Conservation (phyloP, 306 rosid genomes). For the Glycine latifolia region DNA sequence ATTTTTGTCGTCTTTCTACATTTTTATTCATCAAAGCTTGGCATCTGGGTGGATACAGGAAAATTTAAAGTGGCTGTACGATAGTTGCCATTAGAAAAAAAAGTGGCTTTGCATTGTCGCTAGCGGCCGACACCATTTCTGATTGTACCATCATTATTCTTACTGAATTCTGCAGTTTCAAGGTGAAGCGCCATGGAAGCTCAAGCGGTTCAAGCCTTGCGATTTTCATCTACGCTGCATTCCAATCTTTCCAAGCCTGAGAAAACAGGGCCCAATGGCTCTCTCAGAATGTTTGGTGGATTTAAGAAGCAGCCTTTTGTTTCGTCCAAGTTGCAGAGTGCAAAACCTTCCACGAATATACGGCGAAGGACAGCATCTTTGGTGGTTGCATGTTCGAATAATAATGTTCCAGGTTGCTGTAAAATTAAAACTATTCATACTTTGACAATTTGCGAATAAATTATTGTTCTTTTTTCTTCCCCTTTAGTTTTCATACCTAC, state of each 20-base stretch:
- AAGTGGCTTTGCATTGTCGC: not conserved
- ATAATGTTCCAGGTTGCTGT: slow-evolving; percentile 65
- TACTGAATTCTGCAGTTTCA: slow-evolving; percentile 2
- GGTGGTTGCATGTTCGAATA: slow-evolving; percentile 55
- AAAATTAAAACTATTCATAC: too few species aligned
- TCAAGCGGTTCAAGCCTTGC: slow-evolving; percentile 49
- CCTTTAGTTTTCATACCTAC: not conserved
- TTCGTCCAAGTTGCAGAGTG: slow-evolving; percentile 46
- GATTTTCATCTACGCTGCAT: slow-evolving; percentile 49
- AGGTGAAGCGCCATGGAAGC: slow-evolving; percentile 59
- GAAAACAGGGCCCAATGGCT: slow-evolving; percentile 46
- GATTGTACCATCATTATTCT: not conserved
- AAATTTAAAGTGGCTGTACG: not conserved
- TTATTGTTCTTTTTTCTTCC: not conserved
- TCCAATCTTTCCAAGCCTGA: slow-evolving; percentile 38
- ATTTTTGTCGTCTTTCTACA: slow-evolving; percentile 2
- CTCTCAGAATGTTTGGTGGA: slow-evolving; percentile 49
- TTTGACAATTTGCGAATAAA: not conserved
- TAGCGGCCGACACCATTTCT: not conserved
- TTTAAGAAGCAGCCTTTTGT: slow-evolving; percentile 49
- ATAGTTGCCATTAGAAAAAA: not conserved
- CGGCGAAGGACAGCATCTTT: slow-evolving; percentile 44
- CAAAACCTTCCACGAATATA: slow-evolving; percentile 37
- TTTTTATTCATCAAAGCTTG: not conserved
- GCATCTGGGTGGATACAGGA: not conserved